Conservation (phyloP, 2,329 filamentous ascomycete genomes). For the Orbilia javanica region DNA sequence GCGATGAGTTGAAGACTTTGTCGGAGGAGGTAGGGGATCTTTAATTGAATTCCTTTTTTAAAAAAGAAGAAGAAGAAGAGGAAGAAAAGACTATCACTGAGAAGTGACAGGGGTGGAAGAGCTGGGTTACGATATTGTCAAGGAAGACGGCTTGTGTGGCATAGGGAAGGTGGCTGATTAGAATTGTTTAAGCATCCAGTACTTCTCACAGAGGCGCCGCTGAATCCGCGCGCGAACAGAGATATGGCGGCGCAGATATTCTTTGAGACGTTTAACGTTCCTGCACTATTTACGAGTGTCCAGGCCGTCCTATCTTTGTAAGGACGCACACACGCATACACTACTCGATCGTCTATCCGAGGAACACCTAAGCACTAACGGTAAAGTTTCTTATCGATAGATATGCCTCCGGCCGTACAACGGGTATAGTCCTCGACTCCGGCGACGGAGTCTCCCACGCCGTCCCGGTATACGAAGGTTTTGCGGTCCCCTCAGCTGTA, state of each 20-base stretch:
- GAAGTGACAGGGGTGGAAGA: background rate
- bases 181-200: slow-evolving; percentile 80
- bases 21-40: slow-evolving; percentile 83
- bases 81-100: background rate
- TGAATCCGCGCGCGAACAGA: slow-evolving; percentile 95
- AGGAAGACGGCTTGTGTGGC: slow-evolving; percentile 54
- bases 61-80: background rate
- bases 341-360: background rate
- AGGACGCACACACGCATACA: too few species aligned
- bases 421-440: slow-evolving; percentile 93
- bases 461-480: slow-evolving; percentile 97
- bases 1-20: slow-evolving; percentile 92
- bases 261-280: slow-evolving; percentile 99
- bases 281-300: slow-evolving; percentile 94
- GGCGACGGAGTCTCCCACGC: slow-evolving; percentile 97
- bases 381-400: slow-evolving; percentile 40
- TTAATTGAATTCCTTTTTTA: slow-evolving; percentile 24
- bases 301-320: slow-evolving; percentile 94
- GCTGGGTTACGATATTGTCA: slow-evolving; percentile 1
- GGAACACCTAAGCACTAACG: background rate
- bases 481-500: slow-evolving; percentile 95
- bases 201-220: slow-evolving; percentile 91
- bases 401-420: slow-evolving; percentile 91
- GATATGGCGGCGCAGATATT: slow-evolving; percentile 97
- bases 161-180: slow-evolving; percentile 44